Base-by-base conservation (phyloP, 768 basidiomycete genomes). In the Pilatotrama ljubarskyi region DNA sequence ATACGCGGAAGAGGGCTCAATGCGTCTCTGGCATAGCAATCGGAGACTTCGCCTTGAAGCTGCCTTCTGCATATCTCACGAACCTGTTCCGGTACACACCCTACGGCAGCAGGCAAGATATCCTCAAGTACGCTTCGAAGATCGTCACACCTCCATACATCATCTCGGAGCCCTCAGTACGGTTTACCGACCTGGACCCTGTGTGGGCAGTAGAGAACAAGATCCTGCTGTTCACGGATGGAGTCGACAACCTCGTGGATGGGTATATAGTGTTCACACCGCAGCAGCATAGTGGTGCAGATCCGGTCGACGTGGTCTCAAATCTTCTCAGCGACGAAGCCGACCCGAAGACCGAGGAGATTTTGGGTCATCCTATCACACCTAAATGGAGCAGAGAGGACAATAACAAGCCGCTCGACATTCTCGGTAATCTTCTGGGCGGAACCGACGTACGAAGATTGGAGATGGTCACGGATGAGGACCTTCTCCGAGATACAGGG, bases 171-270 rank as follows among this genome's bases (percentile, higher is more conserved):
- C 48, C 48, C 9, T 58, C 56, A 5, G 56, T 50, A 6, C 56
- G 37, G 7, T 35, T 44, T 40, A 42, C 26, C 20, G 48, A 50
- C 42, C 48, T 58, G 5, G 20, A 42, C n/a, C 26, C 48, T 5
- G 29, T 51, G 11, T 58, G 56, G 56, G 6, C 9, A 3, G 5
- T 11, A 10, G 40, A 41, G 7, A 42, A 29, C 51, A 41, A 53
- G 24, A 25, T 43, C 9, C 20, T 55, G 6, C 29, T 41, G 3
- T 57, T 40, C 24, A 49, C 55, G 4, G 47, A 57, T 20, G 55
- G 55, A 24, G 55, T 50, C 4, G 47, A 57, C 38, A n/a, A 18
- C 17, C 36, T 56, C 10, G 46, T 56, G 6, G 55, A 56, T n/a
- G 55, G 55, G 3, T 37, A 18, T 3, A 11, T 20, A 2, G 44